Percentiles rank a stretch among this genome's conserved stretches.
Conservation (phyloP, 2,329 filamentous ascomycete genomes). For the Trichoderma oligosporum region DNA sequence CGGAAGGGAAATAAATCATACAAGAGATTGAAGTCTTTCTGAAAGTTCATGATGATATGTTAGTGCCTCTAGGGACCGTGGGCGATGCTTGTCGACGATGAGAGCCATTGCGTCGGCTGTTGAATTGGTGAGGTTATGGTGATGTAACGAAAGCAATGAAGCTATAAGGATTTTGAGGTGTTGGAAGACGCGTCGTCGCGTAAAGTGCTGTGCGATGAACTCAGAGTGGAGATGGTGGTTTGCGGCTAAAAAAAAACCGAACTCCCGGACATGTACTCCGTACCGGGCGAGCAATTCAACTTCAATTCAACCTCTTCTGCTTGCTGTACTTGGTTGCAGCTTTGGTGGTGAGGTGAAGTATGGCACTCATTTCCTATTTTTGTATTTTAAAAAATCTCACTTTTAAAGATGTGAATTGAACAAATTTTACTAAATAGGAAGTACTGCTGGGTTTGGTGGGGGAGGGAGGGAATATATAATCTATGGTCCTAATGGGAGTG, state of each 20-base stretch:
- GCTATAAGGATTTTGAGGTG: not conserved
- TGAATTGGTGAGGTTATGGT: conserved; percentile 3
- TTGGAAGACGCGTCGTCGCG: conserved; percentile 36
- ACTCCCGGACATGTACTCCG: too few relatives aligned
- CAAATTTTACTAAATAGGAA: too few relatives aligned
- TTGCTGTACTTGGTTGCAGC: too few relatives aligned
- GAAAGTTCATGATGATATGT: conserved; percentile 90
- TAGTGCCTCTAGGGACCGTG: conserved; percentile 69
- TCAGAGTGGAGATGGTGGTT: conserved; percentile 7
- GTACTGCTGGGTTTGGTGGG: not conserved
- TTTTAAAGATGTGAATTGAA: too few relatives aligned
- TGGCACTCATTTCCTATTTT: too few relatives aligned
- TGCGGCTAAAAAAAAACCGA: too few relatives aligned
- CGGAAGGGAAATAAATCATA: conserved; percentile 46
- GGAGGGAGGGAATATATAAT: not conserved
- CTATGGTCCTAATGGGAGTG: not conserved
- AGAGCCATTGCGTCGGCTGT: conserved; percentile 52
- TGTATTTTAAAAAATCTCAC: too few relatives aligned
- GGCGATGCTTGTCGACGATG: conserved; percentile 69
- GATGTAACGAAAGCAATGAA: not conserved
- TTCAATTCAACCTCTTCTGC: too few relatives aligned
- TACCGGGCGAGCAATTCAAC: too few relatives aligned
- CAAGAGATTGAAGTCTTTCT: conserved; percentile 77
- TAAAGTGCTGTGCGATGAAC: conserved; percentile 32
- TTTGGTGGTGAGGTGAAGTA: too few relatives aligned